Percentiles rank a stretch among this genome's conserved stretches.
These are phyloP conservation scores for Clavispora vitiphila DNA, from an alignment of 805 yeast genomes.

Conservation along the genomic window DNA sequence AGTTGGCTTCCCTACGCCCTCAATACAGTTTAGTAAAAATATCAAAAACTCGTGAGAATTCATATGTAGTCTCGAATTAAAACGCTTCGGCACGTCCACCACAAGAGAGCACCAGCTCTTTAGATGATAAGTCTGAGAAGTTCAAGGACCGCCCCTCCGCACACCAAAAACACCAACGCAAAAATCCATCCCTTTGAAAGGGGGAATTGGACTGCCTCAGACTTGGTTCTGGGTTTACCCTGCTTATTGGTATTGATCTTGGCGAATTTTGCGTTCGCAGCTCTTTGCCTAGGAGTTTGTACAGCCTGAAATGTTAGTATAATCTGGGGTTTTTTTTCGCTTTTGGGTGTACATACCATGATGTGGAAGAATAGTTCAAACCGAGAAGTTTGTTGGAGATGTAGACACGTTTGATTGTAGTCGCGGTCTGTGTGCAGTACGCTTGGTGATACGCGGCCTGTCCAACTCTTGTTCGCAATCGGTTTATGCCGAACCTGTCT, in stretches of 20 bases:
- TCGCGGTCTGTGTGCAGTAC: not conserved
- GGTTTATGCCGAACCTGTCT: no score
- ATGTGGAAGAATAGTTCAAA: slow-evolving; percentile 1
- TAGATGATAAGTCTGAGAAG: slow-evolving; percentile 48
- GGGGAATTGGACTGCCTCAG: slow-evolving; percentile 42
- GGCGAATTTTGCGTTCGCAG: slow-evolving; percentile 81
- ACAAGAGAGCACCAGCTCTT: not conserved
- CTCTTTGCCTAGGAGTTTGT: slow-evolving; percentile 84
- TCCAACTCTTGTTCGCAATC: no score
- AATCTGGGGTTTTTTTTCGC: not conserved
- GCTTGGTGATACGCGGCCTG: not conserved
- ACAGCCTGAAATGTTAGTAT: slow-evolving; percentile 40
- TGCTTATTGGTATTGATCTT: slow-evolving; percentile 65
- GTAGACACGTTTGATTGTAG: slow-evolving; percentile 2
- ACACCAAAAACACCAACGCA: slow-evolving; percentile 57
- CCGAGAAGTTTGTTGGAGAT: not conserved
- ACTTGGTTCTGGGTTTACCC: slow-evolving; percentile 59
- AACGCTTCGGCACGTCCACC: not conserved
- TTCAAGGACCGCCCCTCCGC: slow-evolving; percentile 82
- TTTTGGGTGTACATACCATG: not conserved
- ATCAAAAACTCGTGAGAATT: not conserved
- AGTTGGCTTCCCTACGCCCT: not conserved
- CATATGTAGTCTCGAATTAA: not conserved
- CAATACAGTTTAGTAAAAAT: not conserved
- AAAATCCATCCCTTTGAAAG: slow-evolving; percentile 62